Conservation (phyloP, 257 asterid genomes). For the Solanum lignicaule region DNA sequence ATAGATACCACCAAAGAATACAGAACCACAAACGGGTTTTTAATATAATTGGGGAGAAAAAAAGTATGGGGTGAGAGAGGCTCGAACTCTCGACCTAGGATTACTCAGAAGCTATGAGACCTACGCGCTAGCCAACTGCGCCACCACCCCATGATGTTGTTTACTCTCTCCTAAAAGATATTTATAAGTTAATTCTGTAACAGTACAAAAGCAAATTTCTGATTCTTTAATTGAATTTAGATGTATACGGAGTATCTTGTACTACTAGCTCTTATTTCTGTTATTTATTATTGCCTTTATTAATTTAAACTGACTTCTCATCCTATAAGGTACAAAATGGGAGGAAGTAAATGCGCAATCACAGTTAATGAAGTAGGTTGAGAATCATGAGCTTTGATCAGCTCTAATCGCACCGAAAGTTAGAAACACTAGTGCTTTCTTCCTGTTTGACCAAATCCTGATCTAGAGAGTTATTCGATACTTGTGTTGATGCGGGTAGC, state of each 20-base stretch:
- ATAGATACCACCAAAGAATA: too few species aligned
- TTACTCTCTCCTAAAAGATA: accelerated
- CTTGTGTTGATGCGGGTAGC: background rate
- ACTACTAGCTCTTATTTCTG: background rate
- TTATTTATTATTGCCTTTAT: background rate
- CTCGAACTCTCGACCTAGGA: constrained; percentile 98
- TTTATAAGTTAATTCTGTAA: background rate
- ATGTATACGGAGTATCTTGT: background rate
- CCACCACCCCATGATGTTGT: constrained; percentile 62
- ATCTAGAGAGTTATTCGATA: background rate
- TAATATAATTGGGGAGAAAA: too few species aligned
- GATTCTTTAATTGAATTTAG: background rate
- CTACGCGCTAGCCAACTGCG: constrained; percentile 99
- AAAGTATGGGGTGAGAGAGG: constrained; percentile 67
- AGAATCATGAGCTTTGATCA: background rate
- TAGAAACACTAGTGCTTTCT: background rate
- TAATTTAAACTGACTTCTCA: background rate
- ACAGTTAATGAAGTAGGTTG: background rate
- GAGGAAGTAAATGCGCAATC: background rate
- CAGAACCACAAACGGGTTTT: too few species aligned
- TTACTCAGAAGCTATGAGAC: constrained; percentile 86
- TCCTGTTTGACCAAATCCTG: background rate
- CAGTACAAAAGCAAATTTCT: background rate
- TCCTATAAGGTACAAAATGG: background rate
- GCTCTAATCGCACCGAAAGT: background rate